A percentile compares a stretch with the other conserved stretches of the same genome.
These are phyloP conservation scores for Emergomyces orientalis DNA, from an alignment of 2,329 filamentous ascomycete genomes.

Conservation along the genomic window DNA sequence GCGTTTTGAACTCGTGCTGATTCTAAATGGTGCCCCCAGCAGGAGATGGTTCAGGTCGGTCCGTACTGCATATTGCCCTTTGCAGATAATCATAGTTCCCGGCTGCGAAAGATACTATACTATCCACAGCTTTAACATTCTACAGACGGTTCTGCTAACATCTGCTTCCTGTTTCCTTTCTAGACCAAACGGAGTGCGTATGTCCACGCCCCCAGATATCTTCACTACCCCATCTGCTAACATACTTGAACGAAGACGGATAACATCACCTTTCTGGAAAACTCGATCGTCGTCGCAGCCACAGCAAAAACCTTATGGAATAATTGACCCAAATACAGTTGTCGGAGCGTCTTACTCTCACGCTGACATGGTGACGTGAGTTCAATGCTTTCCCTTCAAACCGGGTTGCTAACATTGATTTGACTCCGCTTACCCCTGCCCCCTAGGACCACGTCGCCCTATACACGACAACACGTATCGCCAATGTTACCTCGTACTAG, in stretches of 20 bases:
- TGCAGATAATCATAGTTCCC: neutral
- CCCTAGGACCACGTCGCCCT: slow-evolving; percentile 27
- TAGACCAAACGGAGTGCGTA: slow-evolving; percentile 35
- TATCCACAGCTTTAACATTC: neutral
- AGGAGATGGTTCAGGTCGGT: slow-evolving; percentile 99
- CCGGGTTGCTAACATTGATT: neutral
- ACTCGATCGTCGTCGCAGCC: slow-evolving; percentile 43
- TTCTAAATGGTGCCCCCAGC: neutral
- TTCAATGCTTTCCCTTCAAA: slow-evolving; percentile 37
- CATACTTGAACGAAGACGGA: slow-evolving; percentile 44
- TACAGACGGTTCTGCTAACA: slow-evolving; percentile 6
- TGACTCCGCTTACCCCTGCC: slow-evolving; percentile 5
- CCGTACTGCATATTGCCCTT: slow-evolving; percentile 41
- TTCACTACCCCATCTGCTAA: neutral
- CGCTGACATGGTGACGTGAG: slow-evolving; percentile 84
- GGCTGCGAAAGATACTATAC: neutral
- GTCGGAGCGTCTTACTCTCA: slow-evolving; percentile 95
- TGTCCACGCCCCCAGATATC: slow-evolving; percentile 5
- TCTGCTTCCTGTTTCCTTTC: slow-evolving; percentile 2
- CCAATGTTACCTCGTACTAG: slow-evolving; percentile 50
- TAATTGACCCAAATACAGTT: slow-evolving; percentile 60
- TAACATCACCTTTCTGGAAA: slow-evolving; percentile 82
- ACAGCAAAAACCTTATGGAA: slow-evolving; percentile 46
- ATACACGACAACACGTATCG: slow-evolving; percentile 65
- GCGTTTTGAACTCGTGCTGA: slow-evolving; percentile 1